Conservation (phyloP, 106 monocot genomes). For the Acorus gramineus region DNA sequence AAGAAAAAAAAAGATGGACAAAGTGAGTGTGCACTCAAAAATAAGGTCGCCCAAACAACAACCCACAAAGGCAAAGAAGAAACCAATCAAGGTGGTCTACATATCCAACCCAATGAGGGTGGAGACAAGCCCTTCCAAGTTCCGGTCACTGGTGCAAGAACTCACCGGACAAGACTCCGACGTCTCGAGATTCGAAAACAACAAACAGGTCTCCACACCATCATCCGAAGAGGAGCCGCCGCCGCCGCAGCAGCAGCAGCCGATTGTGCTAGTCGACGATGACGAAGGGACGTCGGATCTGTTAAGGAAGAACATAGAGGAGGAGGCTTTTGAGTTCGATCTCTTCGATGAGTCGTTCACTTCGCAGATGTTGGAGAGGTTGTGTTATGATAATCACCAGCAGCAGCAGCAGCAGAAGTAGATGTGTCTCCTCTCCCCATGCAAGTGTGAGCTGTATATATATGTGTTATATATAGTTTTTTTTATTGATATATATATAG, state of each 20-base stretch:
- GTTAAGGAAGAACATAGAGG: too few species aligned
- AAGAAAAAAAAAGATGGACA: too few species aligned
- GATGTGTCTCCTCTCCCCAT: too few species aligned
- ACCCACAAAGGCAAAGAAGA: slow-evolving; percentile 5
- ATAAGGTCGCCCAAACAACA: too few species aligned
- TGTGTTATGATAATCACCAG: not conserved
- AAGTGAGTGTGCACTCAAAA: too few species aligned
- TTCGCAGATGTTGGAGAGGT: not conserved
- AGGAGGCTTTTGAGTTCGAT: not conserved
- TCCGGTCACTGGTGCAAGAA: slow-evolving; percentile 32
- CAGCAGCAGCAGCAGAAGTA: too few species aligned
- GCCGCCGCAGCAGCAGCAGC: not conserved
- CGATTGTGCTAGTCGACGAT: too few species aligned
- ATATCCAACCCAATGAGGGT: slow-evolving; percentile 35
- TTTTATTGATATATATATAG: too few species aligned
- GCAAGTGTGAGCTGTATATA: too few species aligned
- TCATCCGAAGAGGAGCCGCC: not conserved
- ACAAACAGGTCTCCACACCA: too few species aligned
- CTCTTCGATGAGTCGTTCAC: slow-evolving; percentile 2
- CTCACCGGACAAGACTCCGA: slow-evolving; percentile 39
- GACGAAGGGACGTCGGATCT: not conserved
- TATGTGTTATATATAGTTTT: too few species aligned
- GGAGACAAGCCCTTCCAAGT: slow-evolving; percentile 18
- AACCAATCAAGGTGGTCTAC: slow-evolving; percentile 38
- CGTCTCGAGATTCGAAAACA: not conserved